Conservation (phyloP, 352 stramenopile species). For the Phytopythium delawarense region DNA sequence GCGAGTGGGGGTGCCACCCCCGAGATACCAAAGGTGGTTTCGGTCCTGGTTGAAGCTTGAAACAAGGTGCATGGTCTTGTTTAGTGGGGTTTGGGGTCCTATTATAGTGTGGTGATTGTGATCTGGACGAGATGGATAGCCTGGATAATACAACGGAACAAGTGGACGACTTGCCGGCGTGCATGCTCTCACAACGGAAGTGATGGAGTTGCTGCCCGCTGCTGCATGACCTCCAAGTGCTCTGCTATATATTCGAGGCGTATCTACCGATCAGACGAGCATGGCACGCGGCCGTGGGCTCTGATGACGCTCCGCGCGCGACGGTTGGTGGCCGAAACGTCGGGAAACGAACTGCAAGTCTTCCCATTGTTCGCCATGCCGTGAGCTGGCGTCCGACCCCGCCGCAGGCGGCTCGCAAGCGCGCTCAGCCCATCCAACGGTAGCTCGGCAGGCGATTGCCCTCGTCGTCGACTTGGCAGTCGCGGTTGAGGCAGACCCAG, state of each 20-base stretch:
- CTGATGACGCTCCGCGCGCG: background rate
- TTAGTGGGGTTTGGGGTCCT: background rate
- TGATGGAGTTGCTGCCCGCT: too few species aligned
- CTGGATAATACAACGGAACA: background rate
- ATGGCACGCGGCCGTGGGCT: too few species aligned
- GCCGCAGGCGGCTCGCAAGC: background rate
- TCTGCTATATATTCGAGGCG: background rate
- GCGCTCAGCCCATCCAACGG: conserved; percentile 75
- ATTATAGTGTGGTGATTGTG: background rate
- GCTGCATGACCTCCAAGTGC: too few species aligned
- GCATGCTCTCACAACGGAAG: too few species aligned
- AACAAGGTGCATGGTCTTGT: background rate
- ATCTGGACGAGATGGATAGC: background rate
- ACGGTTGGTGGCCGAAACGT: background rate
- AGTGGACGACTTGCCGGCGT: too few species aligned
- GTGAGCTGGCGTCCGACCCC: background rate
- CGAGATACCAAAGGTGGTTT: conserved; percentile 5
- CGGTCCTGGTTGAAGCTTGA: conserved; percentile 1
- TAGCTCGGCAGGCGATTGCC: conserved; percentile 82
- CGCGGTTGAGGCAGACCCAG: conserved; percentile 87
- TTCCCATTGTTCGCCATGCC: too few species aligned
- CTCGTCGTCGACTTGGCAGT: conserved; percentile 83
- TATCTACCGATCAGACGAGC: background rate
- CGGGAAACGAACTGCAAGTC: background rate
- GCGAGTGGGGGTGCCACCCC: background rate